Percentiles rank a stretch among this genome's conserved stretches.
These are phyloP conservation scores for Eremochloa ophiuroides DNA, from an alignment of 176 grass and related monocot species.

Conservation along the genomic window DNA sequence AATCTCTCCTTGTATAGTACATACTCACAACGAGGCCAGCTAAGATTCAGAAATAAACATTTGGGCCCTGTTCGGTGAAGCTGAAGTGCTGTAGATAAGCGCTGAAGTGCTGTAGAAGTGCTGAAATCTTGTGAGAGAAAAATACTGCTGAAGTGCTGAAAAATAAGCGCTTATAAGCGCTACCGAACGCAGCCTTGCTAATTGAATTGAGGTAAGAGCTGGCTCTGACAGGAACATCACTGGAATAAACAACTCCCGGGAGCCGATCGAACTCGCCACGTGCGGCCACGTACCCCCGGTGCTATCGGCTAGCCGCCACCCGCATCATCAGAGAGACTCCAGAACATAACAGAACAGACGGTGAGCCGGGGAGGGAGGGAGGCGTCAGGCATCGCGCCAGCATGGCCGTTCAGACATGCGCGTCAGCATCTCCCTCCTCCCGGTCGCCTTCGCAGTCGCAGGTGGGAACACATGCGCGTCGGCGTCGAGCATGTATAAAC, in stretches of 20 bases:
- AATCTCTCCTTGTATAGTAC: background rate
- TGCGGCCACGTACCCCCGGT: background rate
- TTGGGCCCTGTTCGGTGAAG: no score
- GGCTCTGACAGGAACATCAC: background rate
- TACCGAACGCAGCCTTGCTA: no score
- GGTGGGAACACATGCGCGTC: constrained; percentile 1
- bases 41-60: background rate
- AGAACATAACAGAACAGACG: background rate
- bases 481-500: background rate
- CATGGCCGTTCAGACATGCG: constrained; percentile 11
- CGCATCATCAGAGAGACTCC: background rate
- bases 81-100: no score
- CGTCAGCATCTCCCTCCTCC: background rate
- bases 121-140: no score
- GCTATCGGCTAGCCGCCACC: constrained; percentile 17
- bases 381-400: background rate
- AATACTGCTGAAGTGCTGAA: no score
- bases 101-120: no score
- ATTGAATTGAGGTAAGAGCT: background rate
- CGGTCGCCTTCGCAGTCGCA: background rate
- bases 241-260: background rate
- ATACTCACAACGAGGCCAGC: background rate
- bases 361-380: background rate
- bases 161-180: no score
- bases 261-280: background rate